phyloP scores from a whole-genome alignment of 2,329 filamentous ascomycete genomes.

The Fusarium dimerum region DNA sequence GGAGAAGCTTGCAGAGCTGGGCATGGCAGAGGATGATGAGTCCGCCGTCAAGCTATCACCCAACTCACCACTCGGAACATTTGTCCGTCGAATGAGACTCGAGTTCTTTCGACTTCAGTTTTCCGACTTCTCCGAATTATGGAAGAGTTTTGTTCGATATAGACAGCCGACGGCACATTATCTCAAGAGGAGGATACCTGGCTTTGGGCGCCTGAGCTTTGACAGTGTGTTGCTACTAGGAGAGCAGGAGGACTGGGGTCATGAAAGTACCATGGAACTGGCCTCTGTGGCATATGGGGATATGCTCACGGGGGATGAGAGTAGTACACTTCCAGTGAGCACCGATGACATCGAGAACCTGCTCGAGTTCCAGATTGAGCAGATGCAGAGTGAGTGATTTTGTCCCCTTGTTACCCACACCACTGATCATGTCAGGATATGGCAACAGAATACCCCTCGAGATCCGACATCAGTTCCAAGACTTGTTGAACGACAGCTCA shows the following conservation, averaged over 20 bases:
- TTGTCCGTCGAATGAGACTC: constrained; percentile 73
- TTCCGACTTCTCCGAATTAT: constrained; percentile 74
- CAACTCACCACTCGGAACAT: constrained; percentile 78
- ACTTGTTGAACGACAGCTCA: constrained; percentile 66
- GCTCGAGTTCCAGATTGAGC: constrained; percentile 84
- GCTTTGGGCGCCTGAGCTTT: constrained; percentile 57
- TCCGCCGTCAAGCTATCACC: constrained; percentile 64
- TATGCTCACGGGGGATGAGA: constrained; percentile 47
- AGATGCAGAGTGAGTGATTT: constrained; percentile 71
- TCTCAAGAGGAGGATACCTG: constrained; percentile 63
- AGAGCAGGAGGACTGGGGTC: constrained; percentile 51
- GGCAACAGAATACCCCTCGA: constrained; percentile 76
- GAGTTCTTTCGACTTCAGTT: constrained; percentile 84
- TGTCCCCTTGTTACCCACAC: neutral
- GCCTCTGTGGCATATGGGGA: constrained; percentile 54
- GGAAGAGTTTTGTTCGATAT: constrained; percentile 81
- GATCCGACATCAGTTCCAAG: constrained; percentile 70
- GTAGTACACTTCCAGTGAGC: constrained; percentile 57
- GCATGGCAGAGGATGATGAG: constrained; percentile 44
- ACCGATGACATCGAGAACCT: constrained; percentile 78
- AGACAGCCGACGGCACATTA: constrained; percentile 71
- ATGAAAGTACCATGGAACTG: constrained; percentile 45
- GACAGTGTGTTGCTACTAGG: constrained; percentile 56
- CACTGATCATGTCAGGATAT: constrained; percentile 52
- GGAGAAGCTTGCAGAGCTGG: constrained; percentile 53